Evolutionary conservation across 225 moss, liverwort and hornwort species (phyloP).

Genomic region (Rhytidiadelphus loreus): DNA sequence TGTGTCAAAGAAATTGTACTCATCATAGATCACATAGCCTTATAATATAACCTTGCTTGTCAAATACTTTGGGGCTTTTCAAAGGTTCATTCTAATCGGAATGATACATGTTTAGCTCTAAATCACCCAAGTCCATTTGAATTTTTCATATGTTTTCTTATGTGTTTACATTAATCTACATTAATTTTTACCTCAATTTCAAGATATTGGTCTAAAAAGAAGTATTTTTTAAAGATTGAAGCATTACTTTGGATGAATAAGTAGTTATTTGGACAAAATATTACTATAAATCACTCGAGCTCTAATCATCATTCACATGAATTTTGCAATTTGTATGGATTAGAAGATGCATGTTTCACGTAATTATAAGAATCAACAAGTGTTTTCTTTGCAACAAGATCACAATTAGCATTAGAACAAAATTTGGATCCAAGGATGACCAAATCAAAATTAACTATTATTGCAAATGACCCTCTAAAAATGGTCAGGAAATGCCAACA

Average conservation of each 20-base stretch:
- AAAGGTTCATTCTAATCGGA: not conserved
- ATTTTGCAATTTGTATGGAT: accelerated
- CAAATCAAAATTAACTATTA: no score
- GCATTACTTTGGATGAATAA: not conserved
- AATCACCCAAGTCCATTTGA: accelerated
- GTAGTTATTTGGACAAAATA: not conserved
- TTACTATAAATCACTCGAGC: not conserved
- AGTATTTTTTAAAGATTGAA: no score
- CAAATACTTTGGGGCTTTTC: accelerated
- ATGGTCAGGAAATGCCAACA: no score
- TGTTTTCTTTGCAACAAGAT: accelerated
- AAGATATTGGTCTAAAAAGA: accelerated
- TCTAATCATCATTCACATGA: not conserved
- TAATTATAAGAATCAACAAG: not conserved
- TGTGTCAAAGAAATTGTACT: not conserved
- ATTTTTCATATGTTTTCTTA: not conserved
- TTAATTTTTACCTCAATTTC: not conserved
- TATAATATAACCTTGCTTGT: not conserved
- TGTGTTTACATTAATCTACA: no score
- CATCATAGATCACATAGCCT: not conserved
- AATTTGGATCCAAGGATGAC: no score
- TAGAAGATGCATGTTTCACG: not conserved
- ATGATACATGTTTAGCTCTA: not conserved
- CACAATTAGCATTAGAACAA: not conserved
- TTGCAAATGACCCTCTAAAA: no score